These are phyloP conservation scores for Stereum hirsutum DNA, from an alignment of 1,284 basidiomycete species.

Conservation along the genomic window DNA sequence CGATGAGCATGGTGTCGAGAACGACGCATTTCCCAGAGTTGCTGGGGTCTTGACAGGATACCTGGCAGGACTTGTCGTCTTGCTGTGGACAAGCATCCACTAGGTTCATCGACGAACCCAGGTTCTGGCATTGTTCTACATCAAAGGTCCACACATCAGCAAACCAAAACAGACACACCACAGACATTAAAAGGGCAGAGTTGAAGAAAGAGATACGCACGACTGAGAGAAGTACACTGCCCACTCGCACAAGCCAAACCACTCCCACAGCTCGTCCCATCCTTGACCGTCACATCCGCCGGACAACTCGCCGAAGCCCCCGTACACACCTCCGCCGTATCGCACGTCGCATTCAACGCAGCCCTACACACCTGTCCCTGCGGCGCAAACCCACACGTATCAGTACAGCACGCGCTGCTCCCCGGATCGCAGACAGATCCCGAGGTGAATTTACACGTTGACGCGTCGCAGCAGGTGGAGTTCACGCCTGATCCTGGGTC, in stretches of 20 bases:
- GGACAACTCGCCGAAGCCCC: conserved; percentile 74
- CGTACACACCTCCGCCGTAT: conserved; percentile 73
- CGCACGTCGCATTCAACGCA: conserved; percentile 61
- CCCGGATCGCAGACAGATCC: conserved; percentile 76
- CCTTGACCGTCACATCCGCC: conserved; percentile 50
- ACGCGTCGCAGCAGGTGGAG: conserved; percentile 70
- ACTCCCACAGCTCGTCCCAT: conserved; percentile 64
- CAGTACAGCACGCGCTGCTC: conserved; percentile 73
- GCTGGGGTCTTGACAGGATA: conserved; percentile 74
- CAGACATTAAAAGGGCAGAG: conserved; percentile 5
- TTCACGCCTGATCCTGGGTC: conserved; percentile 65
- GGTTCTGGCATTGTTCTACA: conserved; percentile 77
- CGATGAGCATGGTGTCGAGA: conserved; percentile 67
- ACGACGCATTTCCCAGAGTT: conserved; percentile 60
- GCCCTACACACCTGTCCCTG: conserved; percentile 65
- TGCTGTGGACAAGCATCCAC: conserved; percentile 56
- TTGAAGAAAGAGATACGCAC: conserved; percentile 29
- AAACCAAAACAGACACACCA: conserved; percentile 11
- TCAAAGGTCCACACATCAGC: no score
- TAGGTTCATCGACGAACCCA: conserved; percentile 65
- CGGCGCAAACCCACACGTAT: conserved; percentile 62
- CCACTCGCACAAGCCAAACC: conserved; percentile 77
- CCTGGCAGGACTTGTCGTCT: conserved; percentile 62
- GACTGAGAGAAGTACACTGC: conserved; percentile 68
- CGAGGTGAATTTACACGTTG: conserved; percentile 70